Base-by-base conservation (phyloP, 2,329 filamentous ascomycete species). In the Curvularia sp. region DNA sequence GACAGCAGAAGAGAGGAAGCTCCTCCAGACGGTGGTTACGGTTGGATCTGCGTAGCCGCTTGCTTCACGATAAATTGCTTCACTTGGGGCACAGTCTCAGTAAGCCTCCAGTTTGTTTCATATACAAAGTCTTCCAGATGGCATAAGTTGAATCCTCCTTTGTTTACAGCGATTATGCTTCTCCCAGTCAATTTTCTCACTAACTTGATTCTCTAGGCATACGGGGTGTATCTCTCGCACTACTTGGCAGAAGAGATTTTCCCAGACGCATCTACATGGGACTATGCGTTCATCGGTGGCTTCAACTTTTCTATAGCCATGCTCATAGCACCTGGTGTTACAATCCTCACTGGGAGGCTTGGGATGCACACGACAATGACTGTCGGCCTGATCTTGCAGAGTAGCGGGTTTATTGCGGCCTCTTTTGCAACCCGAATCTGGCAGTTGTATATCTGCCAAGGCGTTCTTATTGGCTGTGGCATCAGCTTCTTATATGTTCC, bases 161-260 rank as follows among this genome's bases (percentile, higher is more conserved):
- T n/a, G 4, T 21, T 41, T 41, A 9, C 3, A 23, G 9, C 38
- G 8, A 21, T 10, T 23, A 3, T 10, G 21, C 38, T 41, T 25
- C 12, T 13, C 9, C 8, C 21, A 23, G 21, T 25, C 19, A 25
- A 5, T 42, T 3, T 8, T 15, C 39, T 25, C 21, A 25, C 43
- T 27, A 10, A 46, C 6, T 1, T 9, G 30, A 18, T 2, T 1
- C 5, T 30, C 3, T 34, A 63, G 65, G 64, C 65, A 19, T 82
- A 79, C 55, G 79, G 78, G 36, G 75, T 82, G 13, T 81, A 80
- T 54, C 73, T 82, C 0, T 73, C 76, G 5, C 74, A 80, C 50
- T 82, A 80, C 55, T 68, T 81, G 13, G 57, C 68, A 6, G 63
- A 73, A 36, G 51, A 72, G 8, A 68, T 68, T 8, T 80, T 78